Percentiles rank a stretch among this genome's conserved stretches.
phyloP scores from a whole-genome alignment of 2,329 filamentous ascomycete species.

The Phaeosphaeria sp. region DNA sequence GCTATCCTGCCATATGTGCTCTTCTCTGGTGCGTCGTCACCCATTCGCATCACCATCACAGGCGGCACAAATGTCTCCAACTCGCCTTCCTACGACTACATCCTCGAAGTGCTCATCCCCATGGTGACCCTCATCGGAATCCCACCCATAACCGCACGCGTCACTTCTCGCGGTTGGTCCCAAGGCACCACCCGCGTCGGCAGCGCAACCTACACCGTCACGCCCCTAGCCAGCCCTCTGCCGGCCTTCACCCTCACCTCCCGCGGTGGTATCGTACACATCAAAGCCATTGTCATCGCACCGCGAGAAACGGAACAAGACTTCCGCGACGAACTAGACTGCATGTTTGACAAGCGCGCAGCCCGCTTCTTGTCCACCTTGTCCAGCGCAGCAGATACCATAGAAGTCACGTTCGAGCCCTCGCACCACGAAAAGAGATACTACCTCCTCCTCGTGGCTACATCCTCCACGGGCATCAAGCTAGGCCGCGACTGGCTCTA shows the following conservation, averaged over 20 bases:
- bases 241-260: conserved; percentile 45
- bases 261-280: conserved; percentile 30
- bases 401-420: conserved; percentile 46
- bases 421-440: conserved; percentile 54
- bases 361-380: conserved; percentile 19
- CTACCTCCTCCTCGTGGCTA: conserved; percentile 64
- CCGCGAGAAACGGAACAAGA: conserved; percentile 40
- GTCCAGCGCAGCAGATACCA: conserved; percentile 12
- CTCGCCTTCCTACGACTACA: conserved; percentile 64
- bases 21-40: conserved; percentile 39
- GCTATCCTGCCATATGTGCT: conserved; percentile 65
- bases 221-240: conserved; percentile 45
- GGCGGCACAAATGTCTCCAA: conserved; percentile 66
- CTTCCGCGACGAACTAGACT: conserved; percentile 33
- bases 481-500: conserved; percentile 61
- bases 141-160: conserved; percentile 50
- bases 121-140: conserved; percentile 60
- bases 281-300: conserved; percentile 49
- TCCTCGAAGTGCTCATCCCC: conserved; percentile 62
- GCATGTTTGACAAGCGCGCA: conserved; percentile 27
- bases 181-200: conserved; percentile 56
- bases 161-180: conserved; percentile 62
- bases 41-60: conserved; percentile 53
- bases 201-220: conserved; percentile 57
- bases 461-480: conserved; percentile 54